Evolutionary conservation across 73 alveolate species (phyloP).

Genomic region (Stentor roeselii): DNA sequence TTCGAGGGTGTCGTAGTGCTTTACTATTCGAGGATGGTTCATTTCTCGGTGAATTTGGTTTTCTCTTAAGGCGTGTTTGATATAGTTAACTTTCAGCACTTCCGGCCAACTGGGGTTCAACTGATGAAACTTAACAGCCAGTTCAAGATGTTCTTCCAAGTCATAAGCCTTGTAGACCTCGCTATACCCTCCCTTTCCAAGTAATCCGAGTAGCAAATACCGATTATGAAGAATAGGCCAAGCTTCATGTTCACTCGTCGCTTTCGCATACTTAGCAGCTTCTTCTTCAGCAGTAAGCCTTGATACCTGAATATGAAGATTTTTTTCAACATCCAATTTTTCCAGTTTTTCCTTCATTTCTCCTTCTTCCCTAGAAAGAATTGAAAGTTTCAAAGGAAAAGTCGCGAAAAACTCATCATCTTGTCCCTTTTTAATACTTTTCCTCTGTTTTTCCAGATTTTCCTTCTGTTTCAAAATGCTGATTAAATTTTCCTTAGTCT

Average conservation of each 20-base stretch:
- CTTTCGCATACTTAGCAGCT: slow-evolving; percentile 17
- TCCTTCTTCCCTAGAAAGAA: slow-evolving; percentile 7
- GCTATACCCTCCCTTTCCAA: slow-evolving; percentile 90
- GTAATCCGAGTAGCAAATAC: neutral
- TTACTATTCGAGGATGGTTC: slow-evolving; percentile 83
- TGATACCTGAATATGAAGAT: neutral
- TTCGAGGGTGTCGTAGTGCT: slow-evolving; percentile 93
- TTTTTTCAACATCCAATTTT: neutral
- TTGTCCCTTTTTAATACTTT: neutral
- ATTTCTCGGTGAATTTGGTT: slow-evolving; percentile 90
- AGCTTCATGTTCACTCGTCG: slow-evolving; percentile 1
- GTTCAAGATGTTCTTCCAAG: slow-evolving; percentile 80
- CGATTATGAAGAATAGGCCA: slow-evolving; percentile 21
- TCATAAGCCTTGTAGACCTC: slow-evolving; percentile 98
- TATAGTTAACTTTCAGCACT: slow-evolving; percentile 86
- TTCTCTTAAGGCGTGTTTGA: slow-evolving; percentile 97
- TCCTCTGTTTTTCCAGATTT: neutral
- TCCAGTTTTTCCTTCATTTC: slow-evolving; percentile 22
- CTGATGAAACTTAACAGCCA: slow-evolving; percentile 95
- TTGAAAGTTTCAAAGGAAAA: neutral
- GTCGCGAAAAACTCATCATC: slow-evolving; percentile 15
- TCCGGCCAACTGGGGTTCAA: slow-evolving; percentile 92
- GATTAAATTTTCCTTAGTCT: neutral
- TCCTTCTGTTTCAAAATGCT: slow-evolving; percentile 14
- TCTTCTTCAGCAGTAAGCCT: neutral